These are phyloP conservation scores for Penicillium sp. DNA, from an alignment of 2,329 filamentous ascomycete species.

Conservation along the genomic window DNA sequence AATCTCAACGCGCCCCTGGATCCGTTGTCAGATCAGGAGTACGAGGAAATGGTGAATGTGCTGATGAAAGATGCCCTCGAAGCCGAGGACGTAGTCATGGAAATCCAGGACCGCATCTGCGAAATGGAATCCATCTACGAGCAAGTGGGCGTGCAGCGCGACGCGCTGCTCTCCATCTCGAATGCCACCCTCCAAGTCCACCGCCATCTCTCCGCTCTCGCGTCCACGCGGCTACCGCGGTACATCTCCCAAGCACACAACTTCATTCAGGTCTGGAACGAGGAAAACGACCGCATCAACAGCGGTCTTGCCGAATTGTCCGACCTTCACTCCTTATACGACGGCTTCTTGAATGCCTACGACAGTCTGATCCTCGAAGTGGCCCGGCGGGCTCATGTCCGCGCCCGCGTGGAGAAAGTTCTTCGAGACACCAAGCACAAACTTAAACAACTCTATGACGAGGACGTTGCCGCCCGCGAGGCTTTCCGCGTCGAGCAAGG, in stretches of 20 bases:
- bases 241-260: slow-evolving; percentile 47
- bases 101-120: slow-evolving; percentile 68
- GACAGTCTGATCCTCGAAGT: slow-evolving; percentile 80
- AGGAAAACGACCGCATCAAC: slow-evolving; percentile 66
- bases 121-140: slow-evolving; percentile 71
- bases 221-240: slow-evolving; percentile 54
- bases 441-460: slow-evolving; percentile 68
- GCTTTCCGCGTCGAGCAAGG: slow-evolving; percentile 76
- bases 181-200: slow-evolving; percentile 60
- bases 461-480: slow-evolving; percentile 69
- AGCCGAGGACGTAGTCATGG: slow-evolving; percentile 58
- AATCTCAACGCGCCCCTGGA: slow-evolving; percentile 52
- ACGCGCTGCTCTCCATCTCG: slow-evolving; percentile 54
- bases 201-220: slow-evolving; percentile 62
- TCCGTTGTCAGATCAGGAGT: slow-evolving; percentile 69
- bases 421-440: slow-evolving; percentile 73
- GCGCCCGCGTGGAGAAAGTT: slow-evolving; percentile 68
- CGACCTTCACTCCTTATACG: slow-evolving; percentile 74
- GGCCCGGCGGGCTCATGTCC: slow-evolving; percentile 65
- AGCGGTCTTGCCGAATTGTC: slow-evolving; percentile 70
- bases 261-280: slow-evolving; percentile 60
- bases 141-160: slow-evolving; percentile 60
- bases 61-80: slow-evolving; percentile 56
- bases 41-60: slow-evolving; percentile 76
- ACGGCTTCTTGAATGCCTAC: slow-evolving; percentile 79